These are phyloP conservation scores for Calonectria multiphialidica DNA, from an alignment of 2,329 filamentous ascomycete species.

Conservation along the genomic window DNA sequence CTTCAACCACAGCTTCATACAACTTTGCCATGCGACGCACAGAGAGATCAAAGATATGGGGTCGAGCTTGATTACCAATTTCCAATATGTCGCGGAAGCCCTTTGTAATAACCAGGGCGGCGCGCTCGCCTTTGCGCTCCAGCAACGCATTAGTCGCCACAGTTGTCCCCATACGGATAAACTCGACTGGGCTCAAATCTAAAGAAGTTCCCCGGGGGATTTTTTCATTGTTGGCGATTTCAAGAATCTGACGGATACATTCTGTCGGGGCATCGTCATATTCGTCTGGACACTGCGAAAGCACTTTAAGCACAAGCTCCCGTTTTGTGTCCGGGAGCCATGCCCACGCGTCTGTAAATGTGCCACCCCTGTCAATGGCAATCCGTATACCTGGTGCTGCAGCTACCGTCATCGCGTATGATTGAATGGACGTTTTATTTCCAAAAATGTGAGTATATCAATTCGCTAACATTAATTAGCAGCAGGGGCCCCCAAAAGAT, in stretches of 20 bases:
- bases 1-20: constrained; percentile 75
- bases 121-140: constrained; percentile 77
- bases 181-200: constrained; percentile 61
- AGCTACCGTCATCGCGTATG: background rate
- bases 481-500: background rate
- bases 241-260: constrained; percentile 12
- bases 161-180: constrained; percentile 81
- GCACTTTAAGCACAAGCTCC: constrained; percentile 21
- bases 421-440: background rate
- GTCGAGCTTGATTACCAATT: constrained; percentile 79
- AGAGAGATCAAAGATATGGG: constrained; percentile 78
- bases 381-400: constrained; percentile 27
- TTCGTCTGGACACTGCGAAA: constrained; percentile 18
- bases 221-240: background rate
- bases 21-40: constrained; percentile 76
- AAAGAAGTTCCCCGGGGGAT: background rate
- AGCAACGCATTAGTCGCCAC: constrained; percentile 81
- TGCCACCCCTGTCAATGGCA: constrained; percentile 35
- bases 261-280: constrained; percentile 17
- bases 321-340: constrained; percentile 6
- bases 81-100: constrained; percentile 75
- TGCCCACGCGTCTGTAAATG: constrained; percentile 28
- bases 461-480: background rate
- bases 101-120: constrained; percentile 77
- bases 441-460: background rate